Conservation (phyloP, 2,329 filamentous ascomycete species). For the Xylariaceae sp. region DNA sequence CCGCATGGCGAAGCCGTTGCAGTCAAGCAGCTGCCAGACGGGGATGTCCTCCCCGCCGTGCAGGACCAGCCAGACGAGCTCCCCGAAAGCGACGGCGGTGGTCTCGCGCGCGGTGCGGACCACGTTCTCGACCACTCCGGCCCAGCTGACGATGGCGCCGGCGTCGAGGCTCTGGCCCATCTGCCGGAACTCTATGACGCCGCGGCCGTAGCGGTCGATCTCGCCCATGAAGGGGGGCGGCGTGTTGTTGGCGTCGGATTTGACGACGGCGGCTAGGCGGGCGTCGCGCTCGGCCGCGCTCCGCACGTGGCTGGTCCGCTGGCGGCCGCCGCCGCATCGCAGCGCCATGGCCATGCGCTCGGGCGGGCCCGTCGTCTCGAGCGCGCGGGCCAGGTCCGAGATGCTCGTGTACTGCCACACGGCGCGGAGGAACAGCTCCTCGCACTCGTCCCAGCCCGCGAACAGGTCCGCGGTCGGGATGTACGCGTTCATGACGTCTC, state of each 20-base stretch:
- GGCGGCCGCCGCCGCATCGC: slow-evolving; percentile 7
- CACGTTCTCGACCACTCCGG: background rate
- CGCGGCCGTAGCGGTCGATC: slow-evolving; percentile 13
- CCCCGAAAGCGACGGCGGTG: background rate
- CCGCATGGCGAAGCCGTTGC: too few species aligned
- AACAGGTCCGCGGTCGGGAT: background rate
- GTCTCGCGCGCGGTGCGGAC: slow-evolving; percentile 2
- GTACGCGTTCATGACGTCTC: slow-evolving; percentile 6
- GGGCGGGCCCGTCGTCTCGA: background rate
- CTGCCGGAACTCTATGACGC: slow-evolving; percentile 21
- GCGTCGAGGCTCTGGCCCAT: slow-evolving; percentile 10
- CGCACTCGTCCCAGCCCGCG: background rate
- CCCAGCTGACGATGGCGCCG: slow-evolving; percentile 7
- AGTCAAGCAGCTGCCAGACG: background rate
- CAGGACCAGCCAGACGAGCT: background rate
- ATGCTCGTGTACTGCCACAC: slow-evolving; percentile 14
- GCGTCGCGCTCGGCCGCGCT: too few species aligned
- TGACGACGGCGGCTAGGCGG: background rate
- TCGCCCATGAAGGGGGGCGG: slow-evolving; percentile 2
- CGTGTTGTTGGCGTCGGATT: background rate
- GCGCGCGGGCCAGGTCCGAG: slow-evolving; percentile 1
- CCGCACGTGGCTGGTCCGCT: slow-evolving; percentile 1
- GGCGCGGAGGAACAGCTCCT: slow-evolving; percentile 7
- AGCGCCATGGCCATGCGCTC: slow-evolving; percentile 1
- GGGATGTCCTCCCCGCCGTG: background rate